Percentiles rank a stretch among this genome's conserved stretches.
These are phyloP conservation scores for Spencermartinsiella europaea DNA, from an alignment of 805 yeast genomes.

Conservation along the genomic window DNA sequence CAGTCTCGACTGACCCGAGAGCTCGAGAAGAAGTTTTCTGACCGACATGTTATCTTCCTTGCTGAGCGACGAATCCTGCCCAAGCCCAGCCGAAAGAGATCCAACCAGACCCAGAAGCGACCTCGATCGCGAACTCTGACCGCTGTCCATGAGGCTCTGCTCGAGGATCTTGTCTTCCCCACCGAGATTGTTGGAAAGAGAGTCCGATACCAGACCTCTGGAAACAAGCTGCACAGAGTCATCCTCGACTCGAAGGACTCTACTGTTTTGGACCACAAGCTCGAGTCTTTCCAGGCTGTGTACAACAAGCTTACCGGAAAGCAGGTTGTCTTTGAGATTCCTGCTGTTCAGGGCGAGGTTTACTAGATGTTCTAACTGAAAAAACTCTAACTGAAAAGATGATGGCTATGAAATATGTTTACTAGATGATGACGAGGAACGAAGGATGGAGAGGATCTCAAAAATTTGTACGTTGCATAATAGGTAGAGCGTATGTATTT, in stretches of 20 bases:
- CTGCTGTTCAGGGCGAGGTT: conserved; percentile 38
- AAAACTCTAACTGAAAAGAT: neutral
- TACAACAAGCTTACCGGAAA: conserved; percentile 99
- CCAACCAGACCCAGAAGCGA: conserved; percentile 96
- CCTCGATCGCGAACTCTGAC: conserved; percentile 99
- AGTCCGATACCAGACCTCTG: conserved; percentile 98
- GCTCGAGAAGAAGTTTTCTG: conserved; percentile 99
- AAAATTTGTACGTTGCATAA: neutral
- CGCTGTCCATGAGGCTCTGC: conserved; percentile 96
- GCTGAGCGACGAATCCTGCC: conserved; percentile 99
- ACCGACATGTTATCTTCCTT: conserved; percentile 97
- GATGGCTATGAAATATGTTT: neutral
- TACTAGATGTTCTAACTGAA: conserved; percentile 22
- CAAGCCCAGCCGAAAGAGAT: conserved; percentile 87
- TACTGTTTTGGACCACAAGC: conserved; percentile 94
- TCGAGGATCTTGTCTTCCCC: conserved; percentile 99
- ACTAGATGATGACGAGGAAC: neutral
- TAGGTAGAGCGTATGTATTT: neutral
- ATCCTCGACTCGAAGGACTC: conserved; percentile 97
- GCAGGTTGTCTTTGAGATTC: conserved; percentile 97
- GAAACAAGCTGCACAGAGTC: conserved; percentile 96
- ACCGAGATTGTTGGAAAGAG: conserved; percentile 99
- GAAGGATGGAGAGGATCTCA: too few relatives aligned
- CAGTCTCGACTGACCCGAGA: conserved; percentile 93
- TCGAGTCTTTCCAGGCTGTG: conserved; percentile 98